Base-by-base conservation (phyloP, 73 alveolate species). In the Uronychia setigera region DNA sequence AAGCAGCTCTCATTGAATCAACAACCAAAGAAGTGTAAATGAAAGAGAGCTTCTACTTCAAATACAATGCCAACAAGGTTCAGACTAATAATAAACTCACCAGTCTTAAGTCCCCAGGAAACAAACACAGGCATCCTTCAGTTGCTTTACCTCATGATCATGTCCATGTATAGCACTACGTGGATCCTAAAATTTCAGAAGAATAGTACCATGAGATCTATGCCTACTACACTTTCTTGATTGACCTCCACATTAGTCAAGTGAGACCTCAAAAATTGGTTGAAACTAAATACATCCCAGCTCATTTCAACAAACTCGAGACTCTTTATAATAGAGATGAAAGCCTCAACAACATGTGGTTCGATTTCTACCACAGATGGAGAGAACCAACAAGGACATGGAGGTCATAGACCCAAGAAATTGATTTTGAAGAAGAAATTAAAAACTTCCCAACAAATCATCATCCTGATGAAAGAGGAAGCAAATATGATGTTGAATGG, bases 401-500 rank as follows among this genome's bases (percentile, higher is more conserved):
- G 95, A 59, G 89, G 85, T 90, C 95, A 9, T 78, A 91, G 31
- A 91, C 93, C n/a, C 88, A 91, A 74, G 93, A 86, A 57, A 59
- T 91, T 58, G 91, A 86, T 77, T 75, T 59, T 80, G 85, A 76
- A 34, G 88, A 83, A 29, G 81, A 87, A n/a, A 32, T 75, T 1
- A 87, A 14, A 14, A 79, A 80, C 19, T 33, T 82, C 33, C 96
- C 96, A 26, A 80, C 29, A 67, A 76, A 87, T 77, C 89, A 80
- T 60, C 98, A 95, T 81, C 95, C 92, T 59, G 96, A 95, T 78
- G 90, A 88, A 59, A 93, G 95, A 34, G 82, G 80, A 35, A 74
- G 92, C 31, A 87, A 95, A 84, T 87, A 87, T 84, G 98, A 95
- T 78, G 96, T 95, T 28, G 96, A 84, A 76, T 92, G 97, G 93